Percentiles rank a stretch among this genome's conserved stretches.
Evolutionary conservation across 306 rosid species (phyloP).

Genomic region (Carpinus fangiana): DNA sequence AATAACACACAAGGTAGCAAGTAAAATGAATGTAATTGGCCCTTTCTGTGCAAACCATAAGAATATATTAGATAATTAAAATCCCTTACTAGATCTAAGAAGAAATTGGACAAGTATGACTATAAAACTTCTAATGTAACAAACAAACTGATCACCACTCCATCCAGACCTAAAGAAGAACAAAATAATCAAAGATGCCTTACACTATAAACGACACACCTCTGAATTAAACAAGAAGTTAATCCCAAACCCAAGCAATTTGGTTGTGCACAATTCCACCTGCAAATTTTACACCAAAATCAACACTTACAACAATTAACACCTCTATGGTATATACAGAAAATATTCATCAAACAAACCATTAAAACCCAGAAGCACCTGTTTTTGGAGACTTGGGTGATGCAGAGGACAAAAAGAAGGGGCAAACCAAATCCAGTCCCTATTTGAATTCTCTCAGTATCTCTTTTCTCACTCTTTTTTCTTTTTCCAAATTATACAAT

Average conservation of each 20-base stretch:
- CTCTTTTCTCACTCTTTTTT: slow-evolving; percentile 39
- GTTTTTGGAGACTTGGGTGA: slow-evolving; percentile 56
- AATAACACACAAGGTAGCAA: slow-evolving; percentile 15
- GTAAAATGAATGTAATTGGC: slow-evolving; percentile 18
- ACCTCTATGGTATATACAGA: slow-evolving; percentile 5
- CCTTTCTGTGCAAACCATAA: slow-evolving; percentile 29
- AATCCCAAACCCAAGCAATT: slow-evolving; percentile 64
- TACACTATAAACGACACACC: slow-evolving; percentile 77
- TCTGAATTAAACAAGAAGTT: slow-evolving; percentile 65
- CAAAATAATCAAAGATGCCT: slow-evolving; percentile 49
- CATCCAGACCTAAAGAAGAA: slow-evolving; percentile 58
- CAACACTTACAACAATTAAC: slow-evolving; percentile 26
- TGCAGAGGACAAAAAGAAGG: slow-evolving; percentile 52
- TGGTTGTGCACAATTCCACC: slow-evolving; percentile 66
- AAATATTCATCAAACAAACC: not conserved
- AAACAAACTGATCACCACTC: slow-evolving; percentile 70
- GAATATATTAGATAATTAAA: slow-evolving; percentile 34
- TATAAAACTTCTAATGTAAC: slow-evolving; percentile 61
- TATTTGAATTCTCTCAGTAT: slow-evolving; percentile 52
- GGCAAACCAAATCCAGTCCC: slow-evolving; percentile 67
- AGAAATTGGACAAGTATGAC: slow-evolving; percentile 49
- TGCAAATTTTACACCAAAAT: slow-evolving; percentile 47
- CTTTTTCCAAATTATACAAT: slow-evolving; percentile 50
- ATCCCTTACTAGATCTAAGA: slow-evolving; percentile 30
- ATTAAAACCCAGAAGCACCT: slow-evolving; percentile 43